Evolutionary conservation across 352 stramenopile genomes (phyloP).

Genomic region (Globisporangium cylindrosporum): DNA sequence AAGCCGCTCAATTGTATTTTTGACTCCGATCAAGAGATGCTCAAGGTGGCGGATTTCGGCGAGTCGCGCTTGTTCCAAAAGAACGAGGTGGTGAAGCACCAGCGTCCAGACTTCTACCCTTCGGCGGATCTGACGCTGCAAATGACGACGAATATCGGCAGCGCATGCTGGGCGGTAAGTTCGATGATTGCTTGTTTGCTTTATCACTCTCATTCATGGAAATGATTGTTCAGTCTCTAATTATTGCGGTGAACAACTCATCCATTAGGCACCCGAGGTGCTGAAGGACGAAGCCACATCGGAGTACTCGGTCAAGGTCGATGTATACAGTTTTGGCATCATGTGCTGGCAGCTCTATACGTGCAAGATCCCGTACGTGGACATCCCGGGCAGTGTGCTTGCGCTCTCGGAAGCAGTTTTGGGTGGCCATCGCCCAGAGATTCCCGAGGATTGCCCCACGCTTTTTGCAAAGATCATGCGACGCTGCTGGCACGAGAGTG

Average conservation of each 20-base stretch:
- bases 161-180: constrained; percentile 68
- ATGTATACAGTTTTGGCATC: constrained; percentile 85
- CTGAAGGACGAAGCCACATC: constrained; percentile 65
- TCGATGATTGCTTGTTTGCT: too few species aligned
- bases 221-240: background rate
- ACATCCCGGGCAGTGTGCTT: constrained; percentile 77
- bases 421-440: constrained; percentile 52
- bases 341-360: constrained; percentile 85
- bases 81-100: constrained; percentile 45
- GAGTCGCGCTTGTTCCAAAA: constrained; percentile 70
- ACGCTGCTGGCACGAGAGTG: constrained; percentile 73
- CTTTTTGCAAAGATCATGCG: constrained; percentile 84
- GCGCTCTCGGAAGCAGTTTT: constrained; percentile 75
- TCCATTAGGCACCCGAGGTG: constrained; percentile 51
- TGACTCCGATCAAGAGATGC: constrained; percentile 66
- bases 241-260: background rate
- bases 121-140: constrained; percentile 62
- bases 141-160: constrained; percentile 84
- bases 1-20: constrained; percentile 86
- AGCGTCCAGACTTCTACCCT: constrained; percentile 52
- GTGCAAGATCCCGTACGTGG: constrained; percentile 62
- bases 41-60: constrained; percentile 82
- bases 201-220: too few species aligned
- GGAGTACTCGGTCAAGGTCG: constrained; percentile 79
- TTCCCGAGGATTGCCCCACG: constrained; percentile 53